Percentiles rank a stretch among this genome's conserved stretches.
Evolutionary conservation across 345 rosid genomes (phyloP).

Genomic region (Arabidopsis suecica): DNA sequence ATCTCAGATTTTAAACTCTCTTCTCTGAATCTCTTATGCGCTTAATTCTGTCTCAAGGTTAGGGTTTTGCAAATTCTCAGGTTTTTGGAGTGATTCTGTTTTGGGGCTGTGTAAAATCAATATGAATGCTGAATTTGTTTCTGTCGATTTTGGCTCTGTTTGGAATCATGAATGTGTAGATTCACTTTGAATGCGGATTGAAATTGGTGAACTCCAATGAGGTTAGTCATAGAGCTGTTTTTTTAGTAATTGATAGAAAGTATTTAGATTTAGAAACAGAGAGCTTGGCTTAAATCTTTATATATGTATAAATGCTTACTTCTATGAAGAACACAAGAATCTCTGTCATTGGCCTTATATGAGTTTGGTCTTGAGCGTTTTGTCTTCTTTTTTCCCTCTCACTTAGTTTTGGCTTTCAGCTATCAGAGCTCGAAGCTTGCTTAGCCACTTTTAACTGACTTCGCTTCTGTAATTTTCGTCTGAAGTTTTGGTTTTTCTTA

Average conservation of each 20-base stretch:
- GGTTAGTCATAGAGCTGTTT: not conserved
- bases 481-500: conserved; percentile 11
- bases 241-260: not conserved
- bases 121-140: not conserved
- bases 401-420: not conserved
- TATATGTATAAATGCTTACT: not conserved
- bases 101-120: not conserved
- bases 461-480: not conserved
- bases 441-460: not conserved
- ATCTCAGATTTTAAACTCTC: not conserved
- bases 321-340: not conserved
- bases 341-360: not conserved
- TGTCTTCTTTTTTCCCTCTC: not conserved
- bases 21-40: not conserved
- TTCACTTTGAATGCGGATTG: conserved; percentile 7
- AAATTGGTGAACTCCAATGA: conserved; percentile 19
- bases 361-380: conserved; percentile 11
- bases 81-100: not conserved
- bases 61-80: not conserved
- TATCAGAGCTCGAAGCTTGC: not conserved
- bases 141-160: not conserved
- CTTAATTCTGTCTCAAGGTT: conserved; percentile 25
- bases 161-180: conserved; percentile 17
- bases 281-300: not conserved
- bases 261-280: not conserved